Base-by-base conservation (phyloP, 1,139 yeast species). In the Diutina mesorugosa region DNA sequence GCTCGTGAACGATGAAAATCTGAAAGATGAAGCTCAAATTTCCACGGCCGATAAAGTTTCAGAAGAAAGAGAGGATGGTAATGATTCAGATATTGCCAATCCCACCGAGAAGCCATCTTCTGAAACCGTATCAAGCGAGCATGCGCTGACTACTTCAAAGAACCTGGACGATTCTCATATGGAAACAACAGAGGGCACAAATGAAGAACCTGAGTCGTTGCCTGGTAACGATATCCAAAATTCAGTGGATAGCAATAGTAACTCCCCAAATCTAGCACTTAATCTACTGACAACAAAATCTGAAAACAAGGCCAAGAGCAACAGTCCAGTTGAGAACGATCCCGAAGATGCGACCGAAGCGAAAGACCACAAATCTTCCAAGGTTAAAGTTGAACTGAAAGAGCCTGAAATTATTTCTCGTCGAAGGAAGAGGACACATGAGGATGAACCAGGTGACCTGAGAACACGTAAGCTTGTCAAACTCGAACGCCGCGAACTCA, bases 251-350 rank as follows among this genome's bases (percentile, higher is more conserved):
- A 35, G 14, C 14, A n/a, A 10, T 5, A 12, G 4, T n/a, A 35
- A 8, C 14, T 12, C 14, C 4, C 14, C 14, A n/a, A 10, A 9
- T 35, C 41, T n/a, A 35, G 41, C 41, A 6, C 14, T 10, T 2
- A 10, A 8, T 35, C 41, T 10, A 35, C 41, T n/a, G 41, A 35
- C 10, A 9, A 10, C 12, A 2, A n/a, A 9, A 8, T 6, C 12
- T 16, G 47, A 45, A n/a, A 45, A 12, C 18, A 28, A 45, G 16
- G 21, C 8, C 10, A 9, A 45, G 21, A 18, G 10, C 8, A 18
- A 16, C n/a, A n/a, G 5, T 7, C 12, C 16, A 59, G 59, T 35
- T 57, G 57, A 56, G 65, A 61, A 59, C 57, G 56, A 55, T 61
- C 62, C 30, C 63, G 59, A 48, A n/a, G 51, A 45, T 35, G 46